Base-by-base conservation (phyloP, 164 flowering plant genomes). In the Nymphaea thermarum region DNA sequence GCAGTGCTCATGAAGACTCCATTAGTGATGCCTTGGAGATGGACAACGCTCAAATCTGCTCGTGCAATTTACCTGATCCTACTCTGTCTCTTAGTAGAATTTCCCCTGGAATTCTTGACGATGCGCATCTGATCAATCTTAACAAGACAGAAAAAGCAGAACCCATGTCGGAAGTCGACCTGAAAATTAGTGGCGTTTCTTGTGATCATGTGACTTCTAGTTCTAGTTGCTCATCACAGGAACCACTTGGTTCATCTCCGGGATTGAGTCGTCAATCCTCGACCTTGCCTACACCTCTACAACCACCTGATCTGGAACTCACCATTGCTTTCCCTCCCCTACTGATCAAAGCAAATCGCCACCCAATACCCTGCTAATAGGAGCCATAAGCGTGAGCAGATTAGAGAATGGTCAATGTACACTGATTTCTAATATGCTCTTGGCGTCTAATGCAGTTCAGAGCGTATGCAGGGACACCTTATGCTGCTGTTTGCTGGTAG, bases 271-370 rank as follows among this genome's bases (percentile, higher is more conserved):
- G 8, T 15, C 57, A 51, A 51, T 51, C 57, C 12, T 51, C 14
- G 57, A 10, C 57, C 3, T 51, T 6, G 42, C 44, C 44, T 6
- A 68, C 17, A 18, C 65, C 68, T 4, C n/a, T 42, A 17, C 16
- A 63, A 60, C 62, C 60, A 51, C 68, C n/a, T 47, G 77, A 82
- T 70, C 76, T 84, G 63, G 88, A 87, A 79, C 92, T 87, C 69
- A 81, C 77, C 36, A 86, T 87, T 60, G 77, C 80, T 15, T 74
- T 74, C 42, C 82, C 86, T 16, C 74, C 70, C 71, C 60, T 82
- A 8, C 66, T 62, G 77, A 77, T 75, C 77, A 74, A 65, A 73
- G 57, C 25, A 72, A 78, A 59, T 51, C 80, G 41, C 66, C 84
- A 44, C 67, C 73, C 3, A 59, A 69, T 36, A 51, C 82, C 16